Percentiles rank a stretch among this genome's conserved stretches.
Conservation (phyloP, 768 basidiomycete genomes). For the Brasilioporus rufonigricans region DNA sequence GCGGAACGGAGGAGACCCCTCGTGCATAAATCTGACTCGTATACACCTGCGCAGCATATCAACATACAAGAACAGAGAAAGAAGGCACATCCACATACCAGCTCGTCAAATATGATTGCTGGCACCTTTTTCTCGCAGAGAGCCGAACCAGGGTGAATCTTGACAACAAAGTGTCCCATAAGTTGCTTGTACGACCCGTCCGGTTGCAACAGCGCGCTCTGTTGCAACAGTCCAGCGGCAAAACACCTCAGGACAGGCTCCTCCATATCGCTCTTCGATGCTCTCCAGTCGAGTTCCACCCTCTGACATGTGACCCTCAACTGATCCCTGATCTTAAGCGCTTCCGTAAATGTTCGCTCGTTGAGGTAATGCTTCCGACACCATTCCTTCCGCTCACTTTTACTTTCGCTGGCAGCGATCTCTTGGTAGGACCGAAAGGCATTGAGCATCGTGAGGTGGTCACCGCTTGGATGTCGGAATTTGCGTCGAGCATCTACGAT, state of each 20-base stretch:
- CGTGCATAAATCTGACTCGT: slow-evolving; percentile 88
- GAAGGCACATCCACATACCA: slow-evolving; percentile 54
- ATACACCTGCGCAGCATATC: slow-evolving; percentile 50
- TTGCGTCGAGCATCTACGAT: slow-evolving; percentile 68
- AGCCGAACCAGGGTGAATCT: slow-evolving; percentile 88
- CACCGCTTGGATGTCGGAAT: slow-evolving; percentile 83
- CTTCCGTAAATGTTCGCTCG: slow-evolving; percentile 75
- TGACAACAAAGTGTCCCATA: slow-evolving; percentile 75
- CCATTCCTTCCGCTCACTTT: slow-evolving; percentile 64
- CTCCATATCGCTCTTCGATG: slow-evolving; percentile 59
- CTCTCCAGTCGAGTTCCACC: slow-evolving; percentile 56
- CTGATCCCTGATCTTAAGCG: slow-evolving; percentile 78
- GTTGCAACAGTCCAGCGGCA: slow-evolving; percentile 73
- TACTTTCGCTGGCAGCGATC: slow-evolving; percentile 47
- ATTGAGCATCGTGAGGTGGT: slow-evolving; percentile 89
- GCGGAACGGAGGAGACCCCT: slow-evolving; percentile 82
- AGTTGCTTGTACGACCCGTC: slow-evolving; percentile 87
- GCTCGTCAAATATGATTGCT: slow-evolving; percentile 90
- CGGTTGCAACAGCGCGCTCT: slow-evolving; percentile 79
- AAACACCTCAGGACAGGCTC: slow-evolving; percentile 71
- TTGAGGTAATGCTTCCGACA: slow-evolving; percentile 83
- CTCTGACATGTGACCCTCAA: slow-evolving; percentile 63
- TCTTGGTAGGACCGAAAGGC: slow-evolving; percentile 81
- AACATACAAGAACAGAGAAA: not conserved
- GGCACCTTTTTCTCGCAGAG: slow-evolving; percentile 78